A percentile compares a stretch with the other conserved stretches of the same genome.
phyloP scores from a whole-genome alignment of 2,329 filamentous ascomycete species.

The Calonectria crousiana region DNA sequence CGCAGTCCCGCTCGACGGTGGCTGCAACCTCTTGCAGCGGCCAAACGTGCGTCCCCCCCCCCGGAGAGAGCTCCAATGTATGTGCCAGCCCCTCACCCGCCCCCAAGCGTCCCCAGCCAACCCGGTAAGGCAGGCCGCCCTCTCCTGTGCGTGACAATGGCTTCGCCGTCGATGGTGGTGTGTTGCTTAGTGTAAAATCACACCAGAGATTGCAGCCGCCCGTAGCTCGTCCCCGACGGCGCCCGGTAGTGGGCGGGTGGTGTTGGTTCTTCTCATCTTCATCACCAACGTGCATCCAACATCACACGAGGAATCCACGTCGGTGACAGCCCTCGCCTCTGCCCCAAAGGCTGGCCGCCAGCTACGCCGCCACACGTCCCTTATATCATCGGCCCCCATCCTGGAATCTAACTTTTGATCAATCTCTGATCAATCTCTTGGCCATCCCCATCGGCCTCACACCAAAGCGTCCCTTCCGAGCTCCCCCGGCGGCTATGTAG shows the following conservation, averaged over 20 bases:
- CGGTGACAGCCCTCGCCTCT: background rate
- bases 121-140: background rate
- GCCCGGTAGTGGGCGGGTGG: background rate
- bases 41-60: background rate
- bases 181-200: slow-evolving; percentile 18
- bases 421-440: slow-evolving; percentile 1
- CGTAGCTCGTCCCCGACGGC: slow-evolving; percentile 6
- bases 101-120: background rate
- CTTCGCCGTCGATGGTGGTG: background rate
- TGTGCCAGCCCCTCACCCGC: background rate
- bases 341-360: background rate
- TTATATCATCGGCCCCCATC: slow-evolving; percentile 17
- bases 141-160: background rate
- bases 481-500: slow-evolving; percentile 6
- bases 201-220: slow-evolving; percentile 15
- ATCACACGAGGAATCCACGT: slow-evolving; percentile 12
- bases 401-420: background rate
- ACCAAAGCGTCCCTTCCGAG: background rate
- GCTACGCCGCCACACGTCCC: background rate
- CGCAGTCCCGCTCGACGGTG: background rate
- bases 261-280: background rate
- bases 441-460: background rate
- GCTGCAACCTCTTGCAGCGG: slow-evolving; percentile 5
- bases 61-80: background rate
- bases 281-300: slow-evolving; percentile 11